Evolutionary conservation across 192 early-diverging fungal species (phyloP).

Genomic region (Coemansia sp.): DNA sequence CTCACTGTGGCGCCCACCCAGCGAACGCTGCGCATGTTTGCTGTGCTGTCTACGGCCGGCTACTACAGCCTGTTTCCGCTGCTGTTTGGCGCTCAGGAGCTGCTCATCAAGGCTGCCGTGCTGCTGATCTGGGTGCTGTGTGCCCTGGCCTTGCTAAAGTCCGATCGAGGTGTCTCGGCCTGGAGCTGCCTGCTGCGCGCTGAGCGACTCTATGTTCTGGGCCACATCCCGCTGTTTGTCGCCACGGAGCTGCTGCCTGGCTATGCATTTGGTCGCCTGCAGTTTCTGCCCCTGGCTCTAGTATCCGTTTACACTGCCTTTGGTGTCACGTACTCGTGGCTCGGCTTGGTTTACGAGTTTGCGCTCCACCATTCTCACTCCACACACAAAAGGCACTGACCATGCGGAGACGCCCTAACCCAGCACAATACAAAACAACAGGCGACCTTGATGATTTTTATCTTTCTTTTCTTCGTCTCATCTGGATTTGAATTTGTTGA

Average conservation of each 20-base stretch:
- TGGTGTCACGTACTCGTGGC: constrained; percentile 76
- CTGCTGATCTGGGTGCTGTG: constrained; percentile 38
- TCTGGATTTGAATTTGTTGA: constrained; percentile 15
- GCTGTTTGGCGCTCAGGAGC: constrained; percentile 53
- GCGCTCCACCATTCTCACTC: constrained; percentile 7
- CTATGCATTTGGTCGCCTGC: constrained; percentile 53
- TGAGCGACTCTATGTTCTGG: constrained; percentile 34
- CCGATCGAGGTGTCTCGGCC: constrained; percentile 18
- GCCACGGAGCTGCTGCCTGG: constrained; percentile 27
- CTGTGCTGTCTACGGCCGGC: constrained; percentile 39
- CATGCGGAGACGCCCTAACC: constrained; percentile 10
- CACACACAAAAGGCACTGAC: background rate
- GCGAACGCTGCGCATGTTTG: constrained; percentile 42
- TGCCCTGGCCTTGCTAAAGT: constrained; percentile 28
- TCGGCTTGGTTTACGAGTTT: constrained; percentile 51
- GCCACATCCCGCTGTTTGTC: constrained; percentile 40
- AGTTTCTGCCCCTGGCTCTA: constrained; percentile 83
- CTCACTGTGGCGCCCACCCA: constrained; percentile 31
- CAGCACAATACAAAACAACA: background rate
- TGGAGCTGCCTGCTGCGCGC: constrained; percentile 35
- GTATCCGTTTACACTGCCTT: constrained; percentile 76
- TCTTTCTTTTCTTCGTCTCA: constrained; percentile 17
- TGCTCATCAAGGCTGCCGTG: constrained; percentile 31
- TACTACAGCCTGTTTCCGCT: constrained; percentile 55
- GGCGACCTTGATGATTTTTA: background rate